phyloP scores from a whole-genome alignment of 176 grass and related monocot genomes.

The Echinochloa phyllopogon region DNA sequence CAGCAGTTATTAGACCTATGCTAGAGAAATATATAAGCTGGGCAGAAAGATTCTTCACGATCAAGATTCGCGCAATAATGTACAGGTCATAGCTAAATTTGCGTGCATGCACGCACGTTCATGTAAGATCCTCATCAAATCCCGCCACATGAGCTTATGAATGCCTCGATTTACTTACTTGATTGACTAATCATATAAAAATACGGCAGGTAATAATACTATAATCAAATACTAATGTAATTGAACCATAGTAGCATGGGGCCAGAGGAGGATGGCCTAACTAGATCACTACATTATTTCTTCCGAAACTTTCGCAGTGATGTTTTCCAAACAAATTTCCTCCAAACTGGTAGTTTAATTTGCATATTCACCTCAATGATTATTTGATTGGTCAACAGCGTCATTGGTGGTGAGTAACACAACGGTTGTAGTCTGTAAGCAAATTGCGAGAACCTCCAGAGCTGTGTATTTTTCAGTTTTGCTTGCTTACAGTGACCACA shows the following conservation, averaged over 20 bases:
- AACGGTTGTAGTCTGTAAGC: background rate
- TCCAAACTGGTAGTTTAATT: background rate
- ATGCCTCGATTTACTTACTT: slow-evolving; percentile 11
- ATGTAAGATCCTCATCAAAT: slow-evolving; percentile 50
- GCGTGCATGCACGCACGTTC: slow-evolving; percentile 26
- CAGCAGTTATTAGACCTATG: slow-evolving; percentile 12
- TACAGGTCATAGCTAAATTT: slow-evolving; percentile 15
- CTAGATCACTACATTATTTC: slow-evolving; percentile 23
- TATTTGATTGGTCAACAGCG: background rate
- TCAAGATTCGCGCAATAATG: slow-evolving; percentile 35
- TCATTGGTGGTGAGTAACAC: background rate
- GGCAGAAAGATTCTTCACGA: slow-evolving; percentile 27
- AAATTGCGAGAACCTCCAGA: background rate
- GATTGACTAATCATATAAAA: slow-evolving; percentile 13
- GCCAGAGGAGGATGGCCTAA: background rate
- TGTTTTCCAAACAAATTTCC: background rate
- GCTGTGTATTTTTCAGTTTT: background rate
- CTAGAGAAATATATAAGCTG: slow-evolving; percentile 1
- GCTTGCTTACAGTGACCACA: background rate
- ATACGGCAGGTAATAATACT: background rate
- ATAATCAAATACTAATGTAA: slow-evolving; percentile 14
- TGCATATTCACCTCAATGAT: background rate
- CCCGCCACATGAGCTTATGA: slow-evolving; percentile 32
- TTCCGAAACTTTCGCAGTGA: slow-evolving; percentile 11
- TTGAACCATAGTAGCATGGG: background rate